These are phyloP conservation scores for Nemania diffusa DNA, from an alignment of 2,329 filamentous ascomycete species.

Conservation along the genomic window DNA sequence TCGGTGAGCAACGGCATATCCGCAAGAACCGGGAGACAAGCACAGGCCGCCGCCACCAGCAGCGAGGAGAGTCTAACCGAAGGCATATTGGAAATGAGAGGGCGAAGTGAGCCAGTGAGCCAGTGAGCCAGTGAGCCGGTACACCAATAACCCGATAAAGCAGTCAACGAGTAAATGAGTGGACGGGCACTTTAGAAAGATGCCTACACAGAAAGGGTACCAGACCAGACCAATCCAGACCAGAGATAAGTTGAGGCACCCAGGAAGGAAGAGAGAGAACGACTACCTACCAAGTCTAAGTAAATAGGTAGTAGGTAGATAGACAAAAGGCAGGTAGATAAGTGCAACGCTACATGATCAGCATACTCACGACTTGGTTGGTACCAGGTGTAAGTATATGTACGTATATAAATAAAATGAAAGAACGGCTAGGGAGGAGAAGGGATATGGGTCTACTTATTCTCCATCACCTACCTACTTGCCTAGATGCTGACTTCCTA, in stretches of 20 bases:
- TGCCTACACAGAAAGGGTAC: slow-evolving; percentile 11
- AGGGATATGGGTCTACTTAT: slow-evolving; percentile 10
- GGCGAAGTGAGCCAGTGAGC: not conserved
- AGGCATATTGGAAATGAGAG: slow-evolving; percentile 20
- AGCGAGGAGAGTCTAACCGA: slow-evolving; percentile 24
- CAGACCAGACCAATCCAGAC: not conserved
- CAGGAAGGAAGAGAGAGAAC: not conserved
- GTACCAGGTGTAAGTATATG: too few species aligned
- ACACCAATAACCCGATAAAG: too few species aligned
- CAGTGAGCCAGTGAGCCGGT: not conserved
- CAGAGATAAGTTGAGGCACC: slow-evolving; percentile 12
- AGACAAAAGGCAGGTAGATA: not conserved
- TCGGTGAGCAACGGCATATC: slow-evolving; percentile 37
- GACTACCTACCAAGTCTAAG: not conserved
- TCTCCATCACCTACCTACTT: not conserved
- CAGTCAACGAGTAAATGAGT: slow-evolving; percentile 18
- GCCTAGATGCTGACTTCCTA: not conserved
- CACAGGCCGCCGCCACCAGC: slow-evolving; percentile 19
- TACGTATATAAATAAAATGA: not conserved
- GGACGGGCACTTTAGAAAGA: slow-evolving; percentile 12
- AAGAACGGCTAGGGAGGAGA: not conserved
- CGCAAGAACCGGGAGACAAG: slow-evolving; percentile 26
- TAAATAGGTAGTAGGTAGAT: not conserved
- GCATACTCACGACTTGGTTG: too few species aligned
- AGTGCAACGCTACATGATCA: too few species aligned